Evolutionary conservation across 139 green algal genomes (phyloP).

Genomic region (Trebouxia sp.): DNA sequence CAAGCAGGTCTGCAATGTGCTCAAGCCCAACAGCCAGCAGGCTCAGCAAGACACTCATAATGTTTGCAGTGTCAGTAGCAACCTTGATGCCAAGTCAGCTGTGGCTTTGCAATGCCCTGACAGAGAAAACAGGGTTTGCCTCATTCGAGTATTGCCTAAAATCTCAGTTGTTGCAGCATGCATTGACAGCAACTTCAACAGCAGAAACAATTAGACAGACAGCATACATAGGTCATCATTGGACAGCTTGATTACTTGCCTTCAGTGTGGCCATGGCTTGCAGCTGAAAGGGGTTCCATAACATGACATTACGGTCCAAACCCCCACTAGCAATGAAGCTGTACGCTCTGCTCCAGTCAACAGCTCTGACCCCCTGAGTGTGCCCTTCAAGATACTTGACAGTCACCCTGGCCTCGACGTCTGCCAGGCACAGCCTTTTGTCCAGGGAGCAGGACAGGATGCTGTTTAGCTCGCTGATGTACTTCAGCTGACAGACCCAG

Average conservation of each 20-base stretch:
- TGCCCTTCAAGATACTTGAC: constrained; percentile 39
- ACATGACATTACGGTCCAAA: constrained; percentile 51
- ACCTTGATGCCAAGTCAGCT: too few species aligned
- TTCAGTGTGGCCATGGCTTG: constrained; percentile 56
- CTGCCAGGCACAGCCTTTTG: constrained; percentile 55
- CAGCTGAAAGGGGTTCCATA: constrained; percentile 79
- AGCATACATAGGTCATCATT: too few species aligned
- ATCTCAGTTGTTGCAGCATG: too few species aligned
- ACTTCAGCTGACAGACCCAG: constrained; percentile 47
- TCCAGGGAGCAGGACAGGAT: constrained; percentile 60
- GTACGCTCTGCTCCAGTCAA: constrained; percentile 60
- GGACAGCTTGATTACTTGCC: too few species aligned
- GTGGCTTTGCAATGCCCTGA: neutral
- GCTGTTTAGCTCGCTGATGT: constrained; percentile 60
- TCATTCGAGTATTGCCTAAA: too few species aligned
- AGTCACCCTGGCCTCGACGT: constrained; percentile 40
- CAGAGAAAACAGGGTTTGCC: neutral
- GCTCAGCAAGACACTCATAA: too few species aligned
- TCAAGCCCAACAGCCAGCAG: too few species aligned
- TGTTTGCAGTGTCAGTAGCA: too few species aligned
- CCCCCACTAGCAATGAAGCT: constrained; percentile 60
- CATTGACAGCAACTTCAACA: neutral
- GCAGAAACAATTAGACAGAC: neutral
- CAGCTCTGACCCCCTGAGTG: constrained; percentile 55
- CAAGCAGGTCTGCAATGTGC: too few species aligned